Evolutionary conservation across 352 stramenopile genomes (phyloP).

Genomic region (Phytophthora aleatoria): DNA sequence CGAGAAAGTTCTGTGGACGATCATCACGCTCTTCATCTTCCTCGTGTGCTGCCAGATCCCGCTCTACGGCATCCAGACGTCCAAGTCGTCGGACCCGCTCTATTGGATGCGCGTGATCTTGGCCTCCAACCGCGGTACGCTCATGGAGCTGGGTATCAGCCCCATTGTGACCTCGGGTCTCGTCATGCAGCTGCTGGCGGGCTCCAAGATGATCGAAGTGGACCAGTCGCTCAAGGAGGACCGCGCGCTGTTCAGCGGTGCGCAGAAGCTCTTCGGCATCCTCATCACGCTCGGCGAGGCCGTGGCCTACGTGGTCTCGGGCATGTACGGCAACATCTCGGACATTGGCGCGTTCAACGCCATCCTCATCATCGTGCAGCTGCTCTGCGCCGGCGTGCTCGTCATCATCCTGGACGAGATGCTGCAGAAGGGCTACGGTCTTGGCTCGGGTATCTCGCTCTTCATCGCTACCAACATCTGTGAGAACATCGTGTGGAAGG

Average conservation of each 20-base stretch:
- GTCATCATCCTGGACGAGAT: constrained; percentile 99
- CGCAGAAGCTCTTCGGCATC: constrained; percentile 99
- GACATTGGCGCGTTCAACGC: constrained; percentile 98
- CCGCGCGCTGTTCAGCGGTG: constrained; percentile 96
- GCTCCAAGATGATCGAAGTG: constrained; percentile 99
- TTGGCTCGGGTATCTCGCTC: constrained; percentile 98
- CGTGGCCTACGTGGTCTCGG: constrained; percentile 98
- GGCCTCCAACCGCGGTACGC: constrained; percentile 97
- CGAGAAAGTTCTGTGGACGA: constrained; percentile 99
- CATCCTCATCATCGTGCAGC: constrained; percentile 99
- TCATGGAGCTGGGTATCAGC: constrained; percentile 99
- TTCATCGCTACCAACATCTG: constrained; percentile 99
- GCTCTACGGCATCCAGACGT: constrained; percentile 98
- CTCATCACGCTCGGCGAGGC: constrained; percentile 98
- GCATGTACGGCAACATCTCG: constrained; percentile 99
- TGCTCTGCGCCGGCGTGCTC: constrained; percentile 98
- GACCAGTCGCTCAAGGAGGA: constrained; percentile 99
- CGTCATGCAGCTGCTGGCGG: constrained; percentile 99
- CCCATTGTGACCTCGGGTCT: constrained; percentile 99
- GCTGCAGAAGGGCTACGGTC: constrained; percentile 99
- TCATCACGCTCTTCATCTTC: constrained; percentile 99
- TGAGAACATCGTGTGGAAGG: constrained; percentile 99
- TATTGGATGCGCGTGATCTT: constrained; percentile 99
- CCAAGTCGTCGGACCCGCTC: constrained; percentile 98
- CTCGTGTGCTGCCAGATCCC: constrained; percentile 99